Base-by-base conservation (phyloP, 805 yeast genomes). In the Candida vartiovaarae region DNA sequence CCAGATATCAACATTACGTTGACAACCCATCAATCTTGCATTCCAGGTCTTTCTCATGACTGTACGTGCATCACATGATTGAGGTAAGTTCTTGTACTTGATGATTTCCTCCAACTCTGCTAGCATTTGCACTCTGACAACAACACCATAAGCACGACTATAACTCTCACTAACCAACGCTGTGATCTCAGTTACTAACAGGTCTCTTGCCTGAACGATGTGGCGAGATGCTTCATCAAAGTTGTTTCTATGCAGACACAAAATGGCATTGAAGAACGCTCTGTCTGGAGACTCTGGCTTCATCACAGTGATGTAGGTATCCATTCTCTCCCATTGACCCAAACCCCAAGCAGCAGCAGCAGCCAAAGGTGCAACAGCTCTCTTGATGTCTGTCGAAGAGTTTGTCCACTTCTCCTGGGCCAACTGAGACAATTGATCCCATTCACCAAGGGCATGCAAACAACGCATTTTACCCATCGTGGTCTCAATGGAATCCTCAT, bases 291-390 rank as follows among this genome's bases (percentile, higher is more conserved):
- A 85, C 48, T 88, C 96, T 3, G 78, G 70, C 52, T 87, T 87
- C 95, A 93, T 89, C 2, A 85, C 95, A 51, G 79, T 70, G 44
- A 91, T 90, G 55, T 89, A 93, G 6, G 84, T 77, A 56, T 87
- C 97, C 89, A 95, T 90, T 55, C 86, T 74, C 52, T 89, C 96
- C 99, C 99, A 95, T 58, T 87, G 93, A 2, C 91, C 91, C 35
- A 95, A 69, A 11, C 98, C 97, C 99, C 99, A 93, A 1, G 98
- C 88, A 1, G 99, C 97, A 3, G 98, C 97, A 0, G 99, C 99
- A 0, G 98, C 99, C 42, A 95, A 67, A 1, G 99, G 98, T 2
- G 99, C 99, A 53, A 93, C 89, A 5, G 82, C 78, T 44, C 96
- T 71, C 53, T 82, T 76, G 34, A 80, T 78, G 15, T 88, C 95